phyloP scores from a whole-genome alignment of 345 rosid species.

The Ceriops tagal region DNA sequence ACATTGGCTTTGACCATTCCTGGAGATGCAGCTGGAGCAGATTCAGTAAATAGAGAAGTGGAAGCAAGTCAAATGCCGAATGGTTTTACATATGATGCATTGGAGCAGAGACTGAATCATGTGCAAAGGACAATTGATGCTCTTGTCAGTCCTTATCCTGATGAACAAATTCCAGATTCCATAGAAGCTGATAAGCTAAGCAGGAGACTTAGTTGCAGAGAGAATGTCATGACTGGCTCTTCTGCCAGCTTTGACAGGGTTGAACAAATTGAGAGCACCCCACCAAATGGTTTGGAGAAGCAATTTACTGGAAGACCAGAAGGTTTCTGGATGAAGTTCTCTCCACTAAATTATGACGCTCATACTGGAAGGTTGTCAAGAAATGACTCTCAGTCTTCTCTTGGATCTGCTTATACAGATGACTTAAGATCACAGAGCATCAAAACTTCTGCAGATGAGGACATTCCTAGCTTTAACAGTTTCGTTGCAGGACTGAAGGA shows the following conservation, averaged over 20 bases:
- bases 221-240: conserved; percentile 39
- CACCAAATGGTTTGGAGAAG: conserved; percentile 52
- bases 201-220: conserved; percentile 59
- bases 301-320: conserved; percentile 69
- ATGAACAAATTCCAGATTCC: conserved; percentile 44
- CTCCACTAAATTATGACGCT: conserved; percentile 39
- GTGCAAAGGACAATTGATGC: conserved; percentile 45
- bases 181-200: conserved; percentile 38
- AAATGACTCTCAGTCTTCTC: conserved; percentile 74
- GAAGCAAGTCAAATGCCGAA: conserved; percentile 36
- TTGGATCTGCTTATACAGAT: conserved; percentile 59
- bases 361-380: conserved; percentile 41
- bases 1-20: conserved; percentile 22
- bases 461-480: conserved; percentile 65
- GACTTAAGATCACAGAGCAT: conserved; percentile 36
- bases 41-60: conserved; percentile 32
- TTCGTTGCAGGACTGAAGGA: conserved; percentile 82
- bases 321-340: conserved; percentile 35
- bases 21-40: conserved; percentile 29
- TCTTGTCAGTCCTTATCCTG: conserved; percentile 35
- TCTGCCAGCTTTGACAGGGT: conserved; percentile 24
- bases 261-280: conserved; percentile 49
- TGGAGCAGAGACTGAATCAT: conserved; percentile 50
- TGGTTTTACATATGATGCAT: conserved; percentile 39
- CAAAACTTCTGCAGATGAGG: conserved; percentile 54